These are phyloP conservation scores for Gentiana dahurica DNA, from an alignment of 257 asterid species.

Conservation along the genomic window DNA sequence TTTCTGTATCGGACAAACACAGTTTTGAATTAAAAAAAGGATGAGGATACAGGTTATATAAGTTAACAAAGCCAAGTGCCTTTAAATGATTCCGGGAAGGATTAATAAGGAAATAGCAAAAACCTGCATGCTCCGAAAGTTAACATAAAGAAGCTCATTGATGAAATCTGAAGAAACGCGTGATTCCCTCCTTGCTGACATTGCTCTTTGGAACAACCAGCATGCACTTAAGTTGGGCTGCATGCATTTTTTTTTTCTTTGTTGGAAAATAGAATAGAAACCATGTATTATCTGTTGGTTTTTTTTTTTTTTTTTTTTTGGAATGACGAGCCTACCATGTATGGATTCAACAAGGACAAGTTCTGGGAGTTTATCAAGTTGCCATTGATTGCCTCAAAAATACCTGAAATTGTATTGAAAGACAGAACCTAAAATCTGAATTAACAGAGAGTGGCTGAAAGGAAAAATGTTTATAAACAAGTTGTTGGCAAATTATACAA, in stretches of 20 bases:
- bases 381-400: conserved; percentile 58
- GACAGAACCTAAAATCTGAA: too few species aligned
- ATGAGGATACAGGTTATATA: neutral
- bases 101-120: neutral
- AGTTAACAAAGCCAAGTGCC: neutral
- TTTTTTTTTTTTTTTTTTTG: neutral
- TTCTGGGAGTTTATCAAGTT: conserved; percentile 60
- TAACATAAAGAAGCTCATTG: conserved; percentile 73
- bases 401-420: conserved; percentile 41
- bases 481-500: too few species aligned
- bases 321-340: conserved; percentile 47
- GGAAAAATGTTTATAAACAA: too few species aligned
- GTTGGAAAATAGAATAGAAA: conserved; percentile 5
- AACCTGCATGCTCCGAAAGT: conserved; percentile 94
- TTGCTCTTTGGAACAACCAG: conserved; percentile 95
- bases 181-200: conserved; percentile 78
- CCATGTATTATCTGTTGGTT: neutral
- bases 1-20: conserved; percentile 30
- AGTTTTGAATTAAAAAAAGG: neutral
- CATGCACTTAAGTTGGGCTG: conserved; percentile 95
- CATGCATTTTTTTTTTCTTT: conserved; percentile 4
- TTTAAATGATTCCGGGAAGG: neutral
- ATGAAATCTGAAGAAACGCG: conserved; percentile 59
- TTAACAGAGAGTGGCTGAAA: too few species aligned
- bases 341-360: conserved; percentile 78